A percentile compares a stretch with the other conserved stretches of the same genome.
Conservation (phyloP, 2,329 filamentous ascomycete genomes). For the Monosporascus sp. region DNA sequence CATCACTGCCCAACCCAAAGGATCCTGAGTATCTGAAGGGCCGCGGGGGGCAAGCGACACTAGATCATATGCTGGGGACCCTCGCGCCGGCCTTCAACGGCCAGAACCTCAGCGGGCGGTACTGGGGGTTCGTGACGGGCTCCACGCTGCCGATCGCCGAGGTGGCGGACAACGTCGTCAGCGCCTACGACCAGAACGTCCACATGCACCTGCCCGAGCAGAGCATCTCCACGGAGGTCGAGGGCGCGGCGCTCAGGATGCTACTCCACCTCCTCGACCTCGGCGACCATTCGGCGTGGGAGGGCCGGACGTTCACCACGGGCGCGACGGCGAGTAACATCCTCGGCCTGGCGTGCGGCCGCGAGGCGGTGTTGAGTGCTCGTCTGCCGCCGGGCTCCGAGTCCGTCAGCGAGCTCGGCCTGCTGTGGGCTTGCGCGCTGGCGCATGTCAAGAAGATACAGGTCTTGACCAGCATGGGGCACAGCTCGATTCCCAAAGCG, state of each 20-base stretch:
- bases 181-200: conserved; percentile 76
- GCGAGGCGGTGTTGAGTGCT: conserved; percentile 56
- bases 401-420: conserved; percentile 63
- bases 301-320: conserved; percentile 48
- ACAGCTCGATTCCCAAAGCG: conserved; percentile 80
- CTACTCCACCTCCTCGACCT: conserved; percentile 63
- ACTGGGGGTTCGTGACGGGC: conserved; percentile 88
- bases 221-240: conserved; percentile 69
- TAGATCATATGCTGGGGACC: conserved; percentile 38
- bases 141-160: conserved; percentile 72
- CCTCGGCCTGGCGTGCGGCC: conserved; percentile 61
- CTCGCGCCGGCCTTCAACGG: conserved; percentile 59
- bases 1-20: conserved; percentile 31
- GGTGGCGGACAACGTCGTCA: conserved; percentile 80
- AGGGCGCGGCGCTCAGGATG: conserved; percentile 66
- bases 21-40: conserved; percentile 26
- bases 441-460: conserved; percentile 65
- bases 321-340: conserved; percentile 74
- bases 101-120: conserved; percentile 59
- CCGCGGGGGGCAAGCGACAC: conserved; percentile 25
- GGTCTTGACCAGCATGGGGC: conserved; percentile 73
- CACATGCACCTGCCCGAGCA: conserved; percentile 75
- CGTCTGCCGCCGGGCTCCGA: conserved; percentile 24
- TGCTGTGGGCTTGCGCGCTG: conserved; percentile 59
- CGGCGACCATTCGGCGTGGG: conserved; percentile 54